Percentiles rank a stretch among this genome's conserved stretches.
Evolutionary conservation across 23 red algal species (phyloP).

Genomic region (Gracilariopsis chorda): DNA sequence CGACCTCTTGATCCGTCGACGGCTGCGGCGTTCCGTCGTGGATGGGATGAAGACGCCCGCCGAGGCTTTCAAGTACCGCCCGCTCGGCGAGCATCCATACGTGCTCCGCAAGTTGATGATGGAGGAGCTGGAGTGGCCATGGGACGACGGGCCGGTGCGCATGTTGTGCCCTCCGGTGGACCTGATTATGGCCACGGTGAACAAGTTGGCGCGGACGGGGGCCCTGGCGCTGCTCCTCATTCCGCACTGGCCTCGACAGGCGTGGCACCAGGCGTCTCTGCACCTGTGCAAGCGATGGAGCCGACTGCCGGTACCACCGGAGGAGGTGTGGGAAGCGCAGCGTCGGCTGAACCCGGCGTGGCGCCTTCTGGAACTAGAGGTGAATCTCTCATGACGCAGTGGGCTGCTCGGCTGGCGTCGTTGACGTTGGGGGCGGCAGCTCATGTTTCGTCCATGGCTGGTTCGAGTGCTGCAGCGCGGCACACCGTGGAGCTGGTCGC

Average conservation of each 20-base stretch:
- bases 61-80: not conserved
- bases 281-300: not conserved
- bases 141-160: no score
- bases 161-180: not conserved
- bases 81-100: not conserved
- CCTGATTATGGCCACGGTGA: constrained; percentile 15
- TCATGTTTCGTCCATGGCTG: not conserved
- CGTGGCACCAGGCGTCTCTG: not conserved
- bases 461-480: not conserved
- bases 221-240: constrained; percentile 25
- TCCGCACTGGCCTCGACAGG: not conserved
- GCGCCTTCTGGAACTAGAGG: not conserved
- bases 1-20: not conserved
- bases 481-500: not conserved
- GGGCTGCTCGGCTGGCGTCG: not conserved
- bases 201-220: not conserved
- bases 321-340: not conserved
- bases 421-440: not conserved
- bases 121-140: no score
- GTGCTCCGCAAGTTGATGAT: not conserved
- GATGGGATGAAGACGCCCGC: not conserved
- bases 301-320: not conserved
- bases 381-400: not conserved
- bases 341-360: not conserved
- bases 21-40: constrained; percentile 32